A percentile compares a stretch with the other conserved stretches of the same genome.
phyloP scores from a whole-genome alignment of 352 stramenopile genomes.

The Globisporangium lucens region DNA sequence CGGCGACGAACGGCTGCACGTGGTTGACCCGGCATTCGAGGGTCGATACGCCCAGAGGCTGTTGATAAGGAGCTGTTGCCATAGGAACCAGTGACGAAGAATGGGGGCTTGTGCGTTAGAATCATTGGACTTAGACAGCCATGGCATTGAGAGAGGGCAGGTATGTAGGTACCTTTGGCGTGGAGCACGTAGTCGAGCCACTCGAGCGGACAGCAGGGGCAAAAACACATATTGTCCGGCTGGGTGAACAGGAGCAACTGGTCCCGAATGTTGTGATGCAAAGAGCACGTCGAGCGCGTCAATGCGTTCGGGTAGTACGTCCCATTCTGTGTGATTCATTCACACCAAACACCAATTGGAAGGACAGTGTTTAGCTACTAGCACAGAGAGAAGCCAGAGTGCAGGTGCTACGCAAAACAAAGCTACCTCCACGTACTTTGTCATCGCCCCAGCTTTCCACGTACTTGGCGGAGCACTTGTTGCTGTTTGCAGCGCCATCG shows the following conservation, averaged over 20 bases:
- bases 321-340: constrained; percentile 31
- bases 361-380: constrained; percentile 1
- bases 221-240: constrained; percentile 63
- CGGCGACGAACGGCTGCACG: constrained; percentile 50
- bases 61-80: constrained; percentile 54
- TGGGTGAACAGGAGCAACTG: constrained; percentile 35
- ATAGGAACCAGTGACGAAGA: neutral
- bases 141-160: neutral
- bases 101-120: neutral
- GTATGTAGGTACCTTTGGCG: constrained; percentile 38
- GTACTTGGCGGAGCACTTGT: constrained; percentile 71
- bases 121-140: neutral
- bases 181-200: constrained; percentile 86
- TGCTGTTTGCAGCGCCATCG: constrained; percentile 68
- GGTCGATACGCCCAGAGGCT: constrained; percentile 47
- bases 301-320: constrained; percentile 49
- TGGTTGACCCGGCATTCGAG: constrained; percentile 56
- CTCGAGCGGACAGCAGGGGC: constrained; percentile 72
- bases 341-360: neutral
- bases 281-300: constrained; percentile 50
- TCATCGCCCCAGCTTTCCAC: constrained; percentile 63
- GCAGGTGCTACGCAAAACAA: neutral
- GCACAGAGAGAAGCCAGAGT: neutral
- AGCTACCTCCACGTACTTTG: constrained; percentile 25
- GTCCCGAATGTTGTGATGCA: constrained; percentile 18